Evolutionary conservation across 352 stramenopile species (phyloP), one percentile per base, ranked within the genome.

Genomic region (Phytophthora fragariaefolia): DNA sequence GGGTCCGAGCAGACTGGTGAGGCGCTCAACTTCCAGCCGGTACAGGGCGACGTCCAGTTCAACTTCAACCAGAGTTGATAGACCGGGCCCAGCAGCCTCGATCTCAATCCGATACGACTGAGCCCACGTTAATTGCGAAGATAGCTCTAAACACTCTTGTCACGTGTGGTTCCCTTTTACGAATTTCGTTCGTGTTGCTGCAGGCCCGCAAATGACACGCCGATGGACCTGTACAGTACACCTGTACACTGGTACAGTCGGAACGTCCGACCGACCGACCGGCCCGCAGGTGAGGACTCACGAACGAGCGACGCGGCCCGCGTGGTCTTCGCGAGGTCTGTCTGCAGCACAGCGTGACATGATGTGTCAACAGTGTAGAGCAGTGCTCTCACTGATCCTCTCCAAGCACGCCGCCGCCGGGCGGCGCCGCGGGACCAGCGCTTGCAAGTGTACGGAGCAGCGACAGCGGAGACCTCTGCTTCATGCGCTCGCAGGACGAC

Each of bases 1-100:
- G 60, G 56, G 43, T 71, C 58, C 7, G 71, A 80, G 24, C 61
- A 73, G 43, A 73, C 57, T 6, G 71, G 76, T 22, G 72, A 80
- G 43, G 71, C 76, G 10, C 67, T 95, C 47, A 85, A 63, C 56
- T 95, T 95, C 67, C 83, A 93, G 71, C 82, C 87, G 4, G 83
- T 85, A 26, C 76, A 90, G 42, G 70, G 75, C 43, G 61, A 85
- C 36, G 72, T 89, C 57, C 74, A 90, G 57, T 95, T 95, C 71
- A 78, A 92, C 63, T 95, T 93, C 69, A 71, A 73, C 34, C 66
- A 74, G 63, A 81, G 62, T 66, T 76, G 64, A 73, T 40, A 24
- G 43, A 52, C 43, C 62, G 30, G 42, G n/a, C 20, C 17, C 24
- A 30, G 22, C 30, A n/a, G 49, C 30, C 18, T 43, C 34, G 10